Percentiles rank a stretch among this genome's conserved stretches.
Conservation (phyloP, 495 filamentous ascomycete species). For the Xylaria scruposa region DNA sequence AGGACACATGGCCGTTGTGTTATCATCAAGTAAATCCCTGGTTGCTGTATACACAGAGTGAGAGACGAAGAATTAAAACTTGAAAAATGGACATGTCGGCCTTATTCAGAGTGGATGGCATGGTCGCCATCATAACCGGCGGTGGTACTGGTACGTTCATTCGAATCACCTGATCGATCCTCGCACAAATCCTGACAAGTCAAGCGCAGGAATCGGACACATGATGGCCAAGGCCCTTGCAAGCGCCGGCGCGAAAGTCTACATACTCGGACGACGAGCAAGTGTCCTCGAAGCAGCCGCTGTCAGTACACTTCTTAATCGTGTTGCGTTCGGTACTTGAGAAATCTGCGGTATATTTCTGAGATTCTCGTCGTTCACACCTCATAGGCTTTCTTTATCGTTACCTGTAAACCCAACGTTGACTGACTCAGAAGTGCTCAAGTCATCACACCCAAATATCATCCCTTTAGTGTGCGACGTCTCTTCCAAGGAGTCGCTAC, state of each 20-base stretch:
- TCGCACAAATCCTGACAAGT: neutral
- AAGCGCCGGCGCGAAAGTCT: slow-evolving; percentile 71
- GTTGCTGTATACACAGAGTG: neutral
- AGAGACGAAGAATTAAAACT: neutral
- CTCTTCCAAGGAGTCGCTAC: slow-evolving; percentile 60
- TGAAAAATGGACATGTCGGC: slow-evolving; percentile 31
- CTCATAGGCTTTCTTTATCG: neutral
- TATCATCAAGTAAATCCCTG: no score
- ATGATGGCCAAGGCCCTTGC: slow-evolving; percentile 71
- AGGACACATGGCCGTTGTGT: neutral
- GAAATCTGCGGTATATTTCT: neutral
- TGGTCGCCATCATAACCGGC: slow-evolving; percentile 63
- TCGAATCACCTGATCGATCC: neutral
- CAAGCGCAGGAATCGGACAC: slow-evolving; percentile 63
- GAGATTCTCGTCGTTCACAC: neutral
- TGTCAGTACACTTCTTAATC: neutral
- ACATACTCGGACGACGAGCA: slow-evolving; percentile 68
- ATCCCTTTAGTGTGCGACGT: slow-evolving; percentile 65
- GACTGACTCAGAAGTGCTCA: neutral
- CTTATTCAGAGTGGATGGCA: slow-evolving; percentile 58
- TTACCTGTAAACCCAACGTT: neutral
- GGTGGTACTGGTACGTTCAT: slow-evolving; percentile 56
- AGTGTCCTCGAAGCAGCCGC: slow-evolving; percentile 57
- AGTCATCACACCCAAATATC: slow-evolving; percentile 42
- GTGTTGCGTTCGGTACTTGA: neutral